These are phyloP conservation scores for Corylus heterophylla DNA, from an alignment of 306 rosid species.

Conservation along the genomic window DNA sequence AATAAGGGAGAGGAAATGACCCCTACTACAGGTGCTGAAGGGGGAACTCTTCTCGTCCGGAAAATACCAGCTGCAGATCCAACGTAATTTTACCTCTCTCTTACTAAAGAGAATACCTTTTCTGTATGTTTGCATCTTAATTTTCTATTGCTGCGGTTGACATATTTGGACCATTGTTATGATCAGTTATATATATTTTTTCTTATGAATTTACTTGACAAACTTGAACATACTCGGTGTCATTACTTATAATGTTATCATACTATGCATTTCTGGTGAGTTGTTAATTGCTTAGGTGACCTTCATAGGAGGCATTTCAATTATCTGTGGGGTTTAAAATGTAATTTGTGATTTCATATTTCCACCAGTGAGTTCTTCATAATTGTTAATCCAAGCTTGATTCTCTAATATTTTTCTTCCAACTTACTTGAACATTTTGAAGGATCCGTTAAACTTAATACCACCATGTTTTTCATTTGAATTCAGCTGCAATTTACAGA, in stretches of 20 bases:
- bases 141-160: slow-evolving; percentile 21
- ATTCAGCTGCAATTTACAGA: not conserved
- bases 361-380: not conserved
- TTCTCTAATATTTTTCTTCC: not conserved
- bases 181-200: slow-evolving; percentile 10
- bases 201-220: slow-evolving; percentile 3
- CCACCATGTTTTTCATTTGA: not conserved
- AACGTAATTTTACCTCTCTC: slow-evolving; percentile 44
- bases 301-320: not conserved
- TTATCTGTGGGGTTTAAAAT: not conserved
- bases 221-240: not conserved
- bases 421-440: not conserved
- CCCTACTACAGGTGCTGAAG: slow-evolving; percentile 59
- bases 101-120: slow-evolving; percentile 5
- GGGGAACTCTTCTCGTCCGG: slow-evolving; percentile 83
- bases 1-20: slow-evolving; percentile 86
- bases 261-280: not conserved
- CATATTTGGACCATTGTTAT: slow-evolving; percentile 19
- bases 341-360: not conserved
- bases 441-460: not conserved
- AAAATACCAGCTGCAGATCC: slow-evolving; percentile 65
- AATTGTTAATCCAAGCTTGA: not conserved
- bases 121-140: slow-evolving; percentile 12
- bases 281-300: not conserved
- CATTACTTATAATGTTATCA: not conserved